Evolutionary conservation across 140 eudicot species (phyloP), one percentile per base, ranked within the genome.

Genomic region (Flaveria floridana): DNA sequence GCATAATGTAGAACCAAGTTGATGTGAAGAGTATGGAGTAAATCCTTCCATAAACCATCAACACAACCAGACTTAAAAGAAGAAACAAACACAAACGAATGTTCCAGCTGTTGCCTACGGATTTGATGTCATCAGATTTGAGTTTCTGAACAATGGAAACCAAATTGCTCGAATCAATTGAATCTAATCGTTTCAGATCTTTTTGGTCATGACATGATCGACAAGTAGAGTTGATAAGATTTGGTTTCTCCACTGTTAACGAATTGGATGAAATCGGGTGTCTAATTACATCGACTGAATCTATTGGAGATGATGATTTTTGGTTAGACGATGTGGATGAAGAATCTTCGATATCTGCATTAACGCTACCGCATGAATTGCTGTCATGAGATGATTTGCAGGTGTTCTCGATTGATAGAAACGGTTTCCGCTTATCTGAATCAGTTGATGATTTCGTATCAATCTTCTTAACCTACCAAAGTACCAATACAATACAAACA

Each of bases 1-100:
- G 86, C 12, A 70, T 68, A 11, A 81, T 68, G 51, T 73, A 82
- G 9, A 87, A 79, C 78, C 82, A 83, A 2, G 76, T 50, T 1
- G 88, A 79, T 15, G 90, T 85, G 37, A 85, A 88, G 1, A 88
- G 26, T 7, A 88, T 78, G 9, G 95, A 86, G 73, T 59, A 79
- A 55, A 77, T 70, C 80, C 82, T 79, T 23, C 95, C 95, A 59
- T 84, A 81, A 13, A 83, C 26, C 19, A 83, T 56, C 67, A 88
- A 71, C 9, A 81, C 86, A 9, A 83, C 39, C 4, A 88, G 75
- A 65, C 82, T 78, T 53, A 83, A 19, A 7, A 85, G 59, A 48
- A 85, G 30, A 71, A 71, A 62, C 13, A 85, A 65, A 68, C 78
- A 81, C 80, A 83, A 74, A 8, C 74, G 77, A 13, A 71, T 46